phyloP scores from a whole-genome alignment of 2,329 filamentous ascomycete genomes.

The Sphaerulina vaccinii region DNA sequence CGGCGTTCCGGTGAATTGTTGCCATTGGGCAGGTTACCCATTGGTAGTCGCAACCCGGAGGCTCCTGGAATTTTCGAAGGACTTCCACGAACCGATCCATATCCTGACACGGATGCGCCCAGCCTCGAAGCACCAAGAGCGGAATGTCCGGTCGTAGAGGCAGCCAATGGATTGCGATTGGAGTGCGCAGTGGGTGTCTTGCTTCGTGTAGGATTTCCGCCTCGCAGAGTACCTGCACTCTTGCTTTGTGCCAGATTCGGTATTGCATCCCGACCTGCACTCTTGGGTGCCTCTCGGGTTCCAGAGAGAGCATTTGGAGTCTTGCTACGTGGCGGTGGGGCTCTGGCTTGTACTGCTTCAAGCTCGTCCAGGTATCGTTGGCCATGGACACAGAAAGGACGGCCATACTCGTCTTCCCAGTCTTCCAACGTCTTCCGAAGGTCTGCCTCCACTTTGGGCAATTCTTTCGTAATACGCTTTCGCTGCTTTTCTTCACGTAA shows the following conservation, averaged over 20 bases:
- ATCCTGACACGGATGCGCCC: constrained; percentile 23
- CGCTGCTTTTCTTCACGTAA: constrained; percentile 97
- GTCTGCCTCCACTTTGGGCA: constrained; percentile 88
- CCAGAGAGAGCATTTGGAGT: constrained; percentile 55
- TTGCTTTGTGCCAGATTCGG: constrained; percentile 32
- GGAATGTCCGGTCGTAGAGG: constrained; percentile 37
- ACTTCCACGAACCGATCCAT: constrained; percentile 42
- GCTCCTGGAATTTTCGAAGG: constrained; percentile 64
- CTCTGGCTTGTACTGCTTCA: constrained; percentile 61
- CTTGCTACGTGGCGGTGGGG: constrained; percentile 59
- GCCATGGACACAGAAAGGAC: constrained; percentile 89
- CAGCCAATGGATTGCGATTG: constrained; percentile 32
- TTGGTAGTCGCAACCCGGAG: constrained; percentile 57
- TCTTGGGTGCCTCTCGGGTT: constrained; percentile 34
- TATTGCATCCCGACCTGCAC: constrained; percentile 25
- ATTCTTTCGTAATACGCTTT: constrained; percentile 92
- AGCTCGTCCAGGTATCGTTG: constrained; percentile 85
- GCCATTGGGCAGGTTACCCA: constrained; percentile 67
- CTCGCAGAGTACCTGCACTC: constrained; percentile 42
- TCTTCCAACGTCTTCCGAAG: constrained; percentile 74
- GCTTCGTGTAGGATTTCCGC: constrained; percentile 42
- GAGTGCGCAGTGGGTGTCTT: constrained; percentile 46
- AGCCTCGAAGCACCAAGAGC: constrained; percentile 25
- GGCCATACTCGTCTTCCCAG: constrained; percentile 93
- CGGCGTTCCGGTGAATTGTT: constrained; percentile 79